Evolutionary conservation across 192 early-diverging fungal genomes (phyloP), one percentile per base, ranked within the genome.

Genomic region (Coemansia sp.): DNA sequence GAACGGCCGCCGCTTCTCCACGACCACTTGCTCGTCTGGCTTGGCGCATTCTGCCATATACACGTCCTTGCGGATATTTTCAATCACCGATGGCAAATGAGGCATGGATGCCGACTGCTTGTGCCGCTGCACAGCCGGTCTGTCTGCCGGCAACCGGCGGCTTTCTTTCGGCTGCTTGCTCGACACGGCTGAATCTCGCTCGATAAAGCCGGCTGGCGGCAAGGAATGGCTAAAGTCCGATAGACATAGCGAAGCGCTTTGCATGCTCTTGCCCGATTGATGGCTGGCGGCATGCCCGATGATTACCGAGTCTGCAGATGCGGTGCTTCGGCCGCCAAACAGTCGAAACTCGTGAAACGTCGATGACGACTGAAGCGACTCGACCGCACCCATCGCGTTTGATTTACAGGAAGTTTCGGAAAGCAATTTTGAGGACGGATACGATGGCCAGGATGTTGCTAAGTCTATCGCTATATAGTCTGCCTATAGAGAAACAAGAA

Each of bases 351-450:
- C 40, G 31, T 71, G 62, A 11, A 50, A 55, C 3, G 47, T 30
- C 45, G 53, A 26, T 5, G 55, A 53, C 12, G 64, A n/a, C 20
- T 58, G 70, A 11, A 72, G 32, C 12, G 70, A 72, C 21, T 72
- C 70, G 10, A 72, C 70, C 7, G 63, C 70, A 4, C 70, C 70
- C 70, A 72, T 72, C 40, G 40, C 30, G 11, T 45, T 52, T 52
- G 50, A 28, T 40, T 37, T 17, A 23, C n/a, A 51, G 18, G 20
- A 11, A 15, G 18, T 6, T 8, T 48, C 18, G 23, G 46, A 30
- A 5, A 9, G 11, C 31, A 48, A 20, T 48, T n/a, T 21, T 48
- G 46, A n/a, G 14, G 31, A 11, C 7, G 1, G 32, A 2, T 34
- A 6, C 2, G 32, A 34, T 9, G 32, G 32, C 32, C 32, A 34